These are phyloP conservation scores for Dictyostelium purpureum DNA, from an alignment of 78 protist species.

Conservation along the genomic window DNA sequence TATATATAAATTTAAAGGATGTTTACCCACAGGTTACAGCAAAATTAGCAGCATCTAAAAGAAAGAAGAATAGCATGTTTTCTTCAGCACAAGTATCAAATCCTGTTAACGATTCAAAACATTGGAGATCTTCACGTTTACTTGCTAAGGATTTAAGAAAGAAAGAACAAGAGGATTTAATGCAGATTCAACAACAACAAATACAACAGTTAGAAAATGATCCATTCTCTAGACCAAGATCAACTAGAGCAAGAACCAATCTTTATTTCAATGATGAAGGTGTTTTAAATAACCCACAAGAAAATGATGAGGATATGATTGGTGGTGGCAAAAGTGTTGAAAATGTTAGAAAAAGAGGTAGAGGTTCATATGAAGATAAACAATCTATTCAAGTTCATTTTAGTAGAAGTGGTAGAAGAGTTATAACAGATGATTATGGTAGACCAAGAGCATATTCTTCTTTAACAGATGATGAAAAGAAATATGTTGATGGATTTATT, in stretches of 20 bases:
- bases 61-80: background rate
- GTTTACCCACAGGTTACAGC: background rate
- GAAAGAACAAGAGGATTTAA: background rate
- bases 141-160: background rate
- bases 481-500: background rate
- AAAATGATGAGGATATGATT: background rate
- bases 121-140: background rate
- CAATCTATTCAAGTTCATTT: background rate
- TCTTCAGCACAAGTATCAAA: background rate
- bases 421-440: slow-evolving; percentile 32
- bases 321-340: background rate
- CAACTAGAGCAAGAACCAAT: background rate
- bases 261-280: background rate
- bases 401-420: slow-evolving; percentile 52
- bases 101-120: background rate
- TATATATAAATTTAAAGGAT: background rate
- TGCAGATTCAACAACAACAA: background rate
- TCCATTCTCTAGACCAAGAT: background rate
- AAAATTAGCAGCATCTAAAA: background rate
- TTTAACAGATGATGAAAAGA: background rate
- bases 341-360: background rate
- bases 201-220: background rate
- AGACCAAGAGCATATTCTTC: background rate
- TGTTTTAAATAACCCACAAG: background rate
- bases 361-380: background rate